Conservation (phyloP, 2,329 filamentous ascomycete genomes). For the Didymella arachidicola region DNA sequence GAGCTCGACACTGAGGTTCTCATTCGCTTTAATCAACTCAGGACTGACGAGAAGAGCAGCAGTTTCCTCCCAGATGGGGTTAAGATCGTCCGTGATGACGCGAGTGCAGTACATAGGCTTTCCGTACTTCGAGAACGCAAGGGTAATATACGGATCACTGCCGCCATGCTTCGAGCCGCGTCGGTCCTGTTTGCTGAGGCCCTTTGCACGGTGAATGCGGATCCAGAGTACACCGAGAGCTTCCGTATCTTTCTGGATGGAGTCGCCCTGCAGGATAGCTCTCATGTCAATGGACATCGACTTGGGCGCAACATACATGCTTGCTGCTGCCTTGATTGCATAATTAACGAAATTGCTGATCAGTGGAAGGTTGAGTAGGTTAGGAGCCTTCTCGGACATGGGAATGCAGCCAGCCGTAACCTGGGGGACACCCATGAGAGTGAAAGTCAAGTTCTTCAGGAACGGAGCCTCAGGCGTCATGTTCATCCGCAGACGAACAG, state of each 20-base stretch:
- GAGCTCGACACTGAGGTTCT: constrained; percentile 90
- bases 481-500: constrained; percentile 80
- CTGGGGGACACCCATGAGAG: constrained; percentile 91
- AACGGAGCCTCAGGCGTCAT: constrained; percentile 92
- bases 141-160: constrained; percentile 93
- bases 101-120: constrained; percentile 98
- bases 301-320: constrained; percentile 92
- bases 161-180: constrained; percentile 85
- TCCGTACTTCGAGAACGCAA: constrained; percentile 93
- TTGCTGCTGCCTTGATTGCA: constrained; percentile 84
- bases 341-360: constrained; percentile 98
- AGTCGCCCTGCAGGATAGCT: constrained; percentile 89
- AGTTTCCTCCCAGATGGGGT: constrained; percentile 90
- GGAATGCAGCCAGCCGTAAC: constrained; percentile 89
- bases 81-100: constrained; percentile 92
- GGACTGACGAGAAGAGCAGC: constrained; percentile 85
- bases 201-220: constrained; percentile 85
- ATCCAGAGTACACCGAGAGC: constrained; percentile 92
- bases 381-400: constrained; percentile 89
- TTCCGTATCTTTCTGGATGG: constrained; percentile 86
- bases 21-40: constrained; percentile 90
- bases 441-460: constrained; percentile 89
- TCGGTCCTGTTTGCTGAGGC: constrained; percentile 88
- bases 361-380: constrained; percentile 87
- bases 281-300: constrained; percentile 90